Evolutionary conservation across 345 rosid species (phyloP), one percentile per base, ranked within the genome.

Genomic region (Sonneratia caseolaris): DNA sequence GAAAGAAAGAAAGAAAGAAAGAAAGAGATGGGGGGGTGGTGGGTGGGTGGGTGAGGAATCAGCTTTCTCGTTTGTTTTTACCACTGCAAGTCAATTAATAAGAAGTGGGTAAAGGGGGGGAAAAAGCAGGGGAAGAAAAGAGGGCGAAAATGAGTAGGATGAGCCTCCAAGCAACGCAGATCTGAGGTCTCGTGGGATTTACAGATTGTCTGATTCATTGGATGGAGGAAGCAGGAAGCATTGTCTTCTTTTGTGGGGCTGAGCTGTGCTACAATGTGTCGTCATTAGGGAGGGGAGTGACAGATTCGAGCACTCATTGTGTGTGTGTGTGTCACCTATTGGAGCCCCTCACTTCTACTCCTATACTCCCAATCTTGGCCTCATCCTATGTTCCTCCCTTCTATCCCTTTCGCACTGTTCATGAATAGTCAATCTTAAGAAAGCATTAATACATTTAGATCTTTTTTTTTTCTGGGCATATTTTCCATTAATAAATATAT

Each of bases 301-400:
- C 37, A 27, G 66, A 62, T 62, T 27, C 14, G 38, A 62, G 66
- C 51, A 62, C 38, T 62, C 66, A 62, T 62, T 62, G 66, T 47
- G 51, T 9, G 12, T 62, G 45, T 42, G 45, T 42, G 7, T 42
- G 62, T 27, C 65, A 61, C 65, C 36, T 61, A 61, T 9, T 10
- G 36, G 22, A 24, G 27, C 65, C 37, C 65, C 32, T 27, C 56
- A 13, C 22, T n/a, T 11, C 14, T 32, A 32, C 45, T 35, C 61
- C 22, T 55, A 55, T 21, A n/a, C 19, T 55, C 61, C 61, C 61
- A 55, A 21, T 55, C 22, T 55, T 55, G 61, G 61, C 61, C 61
- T 55, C 61, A 55, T 21, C 24, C 61, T 55, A 42, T 0, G 1
- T 7, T 18, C 43, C 43, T 40, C 15, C 51, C 51, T 2, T 47